Evolutionary conservation across 306 rosid species (phyloP), one percentile per base, ranked within the genome.

Genomic region (Macrotyloma uniflorum): DNA sequence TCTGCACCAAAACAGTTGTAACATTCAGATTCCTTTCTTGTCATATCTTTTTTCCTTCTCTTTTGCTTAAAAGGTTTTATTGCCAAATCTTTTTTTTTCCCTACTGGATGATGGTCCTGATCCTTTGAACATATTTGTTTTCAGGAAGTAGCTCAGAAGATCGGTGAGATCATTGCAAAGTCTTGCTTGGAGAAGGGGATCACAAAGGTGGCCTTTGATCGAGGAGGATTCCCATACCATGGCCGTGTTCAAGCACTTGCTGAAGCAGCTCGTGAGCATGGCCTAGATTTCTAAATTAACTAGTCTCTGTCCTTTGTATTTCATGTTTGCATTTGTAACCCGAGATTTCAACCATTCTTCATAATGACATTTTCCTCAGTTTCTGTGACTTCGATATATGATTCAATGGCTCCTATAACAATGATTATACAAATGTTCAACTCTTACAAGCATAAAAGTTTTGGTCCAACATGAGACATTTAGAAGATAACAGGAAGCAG

Each of bases 171-270:
- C 82, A 93, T 96, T 47, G 98, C 98, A 59, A 92, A 85, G 83
- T 85, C 86, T 8, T 95, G 98, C 86, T 42, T 92, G 77, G 98
- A 91, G 89, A 95, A 92, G 74, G 98, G 98, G 45, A 95, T 95
- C 79, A 85, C 95, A 62, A 92, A 89, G 82, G 98, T 95, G 70
- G 98, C 93, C 78, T 95, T 90, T 47, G 98, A 95, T 83, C 79
- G 98, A 28, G 98, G 98, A 83, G 98, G 98, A 61, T 92, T 87
- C 83, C 97, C 96, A 1, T 96, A 96, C 83, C 99, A 96, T 72
- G 98, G 99, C 18, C 98, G 99, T 64, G 89, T 96, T 16, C 83
- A 93, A 86, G 98, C 97, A 51, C 84, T 96, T 40, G 99, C 99
- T 6, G 86, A 76, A 47, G 91, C 99, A 32, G 98, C 99, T 72